Conservation (phyloP, 352 stramenopile species). For the Phytophthora brassicae region DNA sequence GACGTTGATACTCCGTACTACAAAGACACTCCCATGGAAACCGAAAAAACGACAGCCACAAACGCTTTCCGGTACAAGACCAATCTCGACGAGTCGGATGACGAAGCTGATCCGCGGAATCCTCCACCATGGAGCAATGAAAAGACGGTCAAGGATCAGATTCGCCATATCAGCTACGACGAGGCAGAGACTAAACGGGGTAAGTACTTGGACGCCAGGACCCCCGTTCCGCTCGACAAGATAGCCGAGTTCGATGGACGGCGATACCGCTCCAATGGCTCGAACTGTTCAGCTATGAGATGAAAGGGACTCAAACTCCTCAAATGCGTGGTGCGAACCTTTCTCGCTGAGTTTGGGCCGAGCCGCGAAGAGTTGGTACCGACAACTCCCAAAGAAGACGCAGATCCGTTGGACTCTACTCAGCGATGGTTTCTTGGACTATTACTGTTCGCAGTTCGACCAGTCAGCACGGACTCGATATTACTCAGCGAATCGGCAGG, state of each 20-base stretch:
- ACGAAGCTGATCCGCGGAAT: not conserved
- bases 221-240: not conserved
- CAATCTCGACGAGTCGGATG: not conserved
- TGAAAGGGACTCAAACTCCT: slow-evolving; percentile 7
- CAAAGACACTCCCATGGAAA: too few relatives aligned
- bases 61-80: too few relatives aligned
- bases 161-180: not conserved
- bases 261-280: slow-evolving; percentile 2
- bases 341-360: not conserved
- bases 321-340: slow-evolving; percentile 7
- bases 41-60: too few relatives aligned
- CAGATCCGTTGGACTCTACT: not conserved
- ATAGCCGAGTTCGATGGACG: not conserved
- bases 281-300: slow-evolving; percentile 16
- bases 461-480: not conserved
- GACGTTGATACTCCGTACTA: too few relatives aligned
- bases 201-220: not conserved
- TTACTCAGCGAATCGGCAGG: not conserved
- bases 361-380: not conserved
- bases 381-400: not conserved
- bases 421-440: not conserved
- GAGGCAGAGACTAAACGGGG: not conserved
- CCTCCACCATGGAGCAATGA: not conserved
- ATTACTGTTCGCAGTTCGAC: not conserved
- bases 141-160: not conserved